Evolutionary conservation across 176 grass and related monocot species (phyloP).

Genomic region (Oryza nivara): DNA sequence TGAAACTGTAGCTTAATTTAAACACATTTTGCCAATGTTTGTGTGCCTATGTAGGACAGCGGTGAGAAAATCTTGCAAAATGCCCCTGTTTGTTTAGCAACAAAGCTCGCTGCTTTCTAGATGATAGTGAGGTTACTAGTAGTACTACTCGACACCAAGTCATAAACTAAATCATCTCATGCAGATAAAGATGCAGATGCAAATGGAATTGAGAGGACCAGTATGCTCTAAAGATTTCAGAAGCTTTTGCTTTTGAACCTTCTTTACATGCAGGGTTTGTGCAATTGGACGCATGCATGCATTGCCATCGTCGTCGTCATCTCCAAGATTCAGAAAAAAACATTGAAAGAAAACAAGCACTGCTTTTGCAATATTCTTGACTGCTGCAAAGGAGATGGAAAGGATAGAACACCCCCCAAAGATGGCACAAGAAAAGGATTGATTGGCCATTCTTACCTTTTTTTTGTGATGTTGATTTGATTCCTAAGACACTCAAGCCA

Average conservation of each 20-base stretch:
- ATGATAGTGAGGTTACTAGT: constrained; percentile 13
- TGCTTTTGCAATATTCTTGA: constrained; percentile 25
- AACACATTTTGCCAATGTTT: constrained; percentile 25
- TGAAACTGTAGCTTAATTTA: constrained; percentile 28
- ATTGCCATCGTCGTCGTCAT: not conserved
- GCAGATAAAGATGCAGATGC: constrained; percentile 41
- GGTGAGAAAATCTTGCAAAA: not conserved
- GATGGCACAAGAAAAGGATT: constrained; percentile 18
- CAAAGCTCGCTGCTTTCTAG: constrained; percentile 45
- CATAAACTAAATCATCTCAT: constrained; percentile 32
- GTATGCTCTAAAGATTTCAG: constrained; percentile 34
- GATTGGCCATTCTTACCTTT: constrained; percentile 37
- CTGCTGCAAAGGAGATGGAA: constrained; percentile 28
- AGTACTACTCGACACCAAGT: not conserved
- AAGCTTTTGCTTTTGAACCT: constrained; percentile 52
- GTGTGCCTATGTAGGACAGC: not conserved
- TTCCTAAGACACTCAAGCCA: constrained; percentile 17
- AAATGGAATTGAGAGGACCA: not conserved
- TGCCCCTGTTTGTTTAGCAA: not conserved
- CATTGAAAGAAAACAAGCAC: constrained; percentile 45
- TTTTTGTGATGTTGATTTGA: constrained; percentile 36
- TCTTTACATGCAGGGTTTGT: constrained; percentile 50
- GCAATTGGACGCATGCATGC: not conserved
- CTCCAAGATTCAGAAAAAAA: constrained; percentile 13
- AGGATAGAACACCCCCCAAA: not conserved